A percentile compares a stretch with the other conserved stretches of the same genome.
Conservation (phyloP, 225 moss, liverwort and hornwort genomes). For the Neckera pumila region DNA sequence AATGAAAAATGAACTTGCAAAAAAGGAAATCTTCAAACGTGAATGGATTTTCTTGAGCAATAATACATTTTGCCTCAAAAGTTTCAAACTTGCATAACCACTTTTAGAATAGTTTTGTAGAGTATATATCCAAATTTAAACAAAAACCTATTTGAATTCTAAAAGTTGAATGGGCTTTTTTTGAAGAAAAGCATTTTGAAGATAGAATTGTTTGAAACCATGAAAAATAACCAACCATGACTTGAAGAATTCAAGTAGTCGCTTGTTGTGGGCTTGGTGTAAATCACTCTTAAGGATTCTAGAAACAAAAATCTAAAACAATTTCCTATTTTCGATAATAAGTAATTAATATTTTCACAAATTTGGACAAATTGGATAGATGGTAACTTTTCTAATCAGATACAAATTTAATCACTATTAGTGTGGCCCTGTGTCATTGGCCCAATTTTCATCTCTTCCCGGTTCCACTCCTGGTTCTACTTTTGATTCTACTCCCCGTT, state of each 20-base stretch:
- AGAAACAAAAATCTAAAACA: too few relatives aligned
- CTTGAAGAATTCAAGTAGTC: neutral
- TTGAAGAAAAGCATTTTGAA: neutral
- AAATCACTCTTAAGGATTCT: neutral
- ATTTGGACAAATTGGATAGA: too few relatives aligned
- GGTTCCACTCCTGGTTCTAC: too few relatives aligned
- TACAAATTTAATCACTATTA: neutral
- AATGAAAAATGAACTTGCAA: neutral
- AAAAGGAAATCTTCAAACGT: neutral
- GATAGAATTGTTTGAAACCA: neutral
- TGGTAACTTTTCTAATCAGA: neutral
- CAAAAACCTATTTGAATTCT: too few relatives aligned
- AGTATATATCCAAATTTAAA: too few relatives aligned
- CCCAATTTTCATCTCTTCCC: too few relatives aligned
- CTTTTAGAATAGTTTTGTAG: neutral
- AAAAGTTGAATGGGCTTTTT: too few relatives aligned
- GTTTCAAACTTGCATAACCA: too few relatives aligned
- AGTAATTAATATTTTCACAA: too few relatives aligned
- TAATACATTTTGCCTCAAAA: neutral
- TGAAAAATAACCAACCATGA: neutral
- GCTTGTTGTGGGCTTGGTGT: neutral
- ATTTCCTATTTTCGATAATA: too few relatives aligned
- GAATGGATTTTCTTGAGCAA: neutral
- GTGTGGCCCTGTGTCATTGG: too few relatives aligned
- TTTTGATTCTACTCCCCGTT: too few relatives aligned